Conservation (phyloP, 306 rosid genomes). For the Dicorynia guianensis region DNA sequence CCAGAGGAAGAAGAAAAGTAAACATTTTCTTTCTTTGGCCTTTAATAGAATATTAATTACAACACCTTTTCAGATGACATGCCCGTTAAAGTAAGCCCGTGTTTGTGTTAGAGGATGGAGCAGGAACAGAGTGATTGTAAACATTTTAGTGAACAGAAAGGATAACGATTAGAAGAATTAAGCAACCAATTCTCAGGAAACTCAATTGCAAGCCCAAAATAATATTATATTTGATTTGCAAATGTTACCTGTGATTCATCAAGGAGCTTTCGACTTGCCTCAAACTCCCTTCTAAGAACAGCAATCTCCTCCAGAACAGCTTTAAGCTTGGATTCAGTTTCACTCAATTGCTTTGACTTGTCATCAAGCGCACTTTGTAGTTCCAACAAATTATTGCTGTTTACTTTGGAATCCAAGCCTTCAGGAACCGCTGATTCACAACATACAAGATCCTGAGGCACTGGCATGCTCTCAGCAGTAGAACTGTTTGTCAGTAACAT, state of each 20-base stretch:
- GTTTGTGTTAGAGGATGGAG: neutral
- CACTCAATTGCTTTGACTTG: constrained; percentile 69
- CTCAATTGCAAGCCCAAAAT: constrained; percentile 21
- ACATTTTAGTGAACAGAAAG: constrained; percentile 1
- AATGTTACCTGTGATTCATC: constrained; percentile 96
- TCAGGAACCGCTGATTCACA: constrained; percentile 58
- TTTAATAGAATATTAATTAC: constrained; percentile 29
- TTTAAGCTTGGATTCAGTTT: constrained; percentile 72
- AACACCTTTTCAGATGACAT: constrained; percentile 16
- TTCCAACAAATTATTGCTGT: constrained; percentile 64
- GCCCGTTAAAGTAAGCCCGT: constrained; percentile 12
- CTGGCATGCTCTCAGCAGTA: constrained; percentile 93
- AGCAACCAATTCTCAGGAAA: constrained; percentile 1
- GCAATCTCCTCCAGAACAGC: constrained; percentile 75
- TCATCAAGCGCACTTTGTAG: constrained; percentile 69
- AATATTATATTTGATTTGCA: constrained; percentile 17
- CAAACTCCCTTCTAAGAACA: constrained; percentile 73
- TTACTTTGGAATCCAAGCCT: constrained; percentile 61
- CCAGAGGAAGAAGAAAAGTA: constrained; percentile 8
- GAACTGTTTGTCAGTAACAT: constrained; percentile 92
- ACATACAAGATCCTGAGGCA: constrained; percentile 61
- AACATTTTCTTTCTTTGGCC: neutral
- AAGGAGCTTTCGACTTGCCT: constrained; percentile 79
- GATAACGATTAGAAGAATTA: neutral
- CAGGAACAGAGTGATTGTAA: neutral